Base-by-base conservation (phyloP, 1,284 basidiomycete genomes). In the Puccinia sorghi region DNA sequence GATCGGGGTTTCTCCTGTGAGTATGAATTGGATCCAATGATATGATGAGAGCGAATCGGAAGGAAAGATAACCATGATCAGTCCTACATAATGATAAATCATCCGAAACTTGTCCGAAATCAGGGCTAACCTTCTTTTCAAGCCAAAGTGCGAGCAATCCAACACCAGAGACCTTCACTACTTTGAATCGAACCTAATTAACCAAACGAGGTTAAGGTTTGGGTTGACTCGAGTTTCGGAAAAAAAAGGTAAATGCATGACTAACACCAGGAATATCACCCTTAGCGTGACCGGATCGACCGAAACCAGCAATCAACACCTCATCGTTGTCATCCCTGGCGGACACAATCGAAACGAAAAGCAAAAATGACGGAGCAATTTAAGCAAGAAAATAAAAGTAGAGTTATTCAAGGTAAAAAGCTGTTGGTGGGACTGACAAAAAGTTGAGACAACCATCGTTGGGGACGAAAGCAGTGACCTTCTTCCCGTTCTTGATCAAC, bases 401-500 rank as follows among this genome's bases (percentile, higher is more conserved):
- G n/a, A n/a, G n/a, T n/a, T n/a, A n/a, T n/a, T n/a, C n/a, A n/a
- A n/a, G n/a, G n/a, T 20, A 52, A 27, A 17, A 15, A 15, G n/a
- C 8, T 6, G 41, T 71, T 5, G 39, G 12, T n/a, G 43, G 8
- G 27, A 50, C 78, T 61, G 67, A 71, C 72, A 76, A 76, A 85
- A 96, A 97, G 91, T 97, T 97, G 83, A 98, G 88, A 89, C 95
- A 97, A 90, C 97, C 97, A 86, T 99, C 97, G 87, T 98, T 98
- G 81, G 84, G 82, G 37, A 83, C 89, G 88, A 90, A 96, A 84
- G 93, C 93, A 81, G 94, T 95, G 85, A 95, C 94, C 88, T 99
- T 98, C 92, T 99, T 99, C 84, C 97, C 97, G 89, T 99, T 99
- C 90, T 99, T 99, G 88, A 99, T 99, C 84, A 99, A 90, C 86